Evolutionary conservation across 225 moss, liverwort and hornwort species (phyloP).

Genomic region (Rhytidiadelphus loreus): DNA sequence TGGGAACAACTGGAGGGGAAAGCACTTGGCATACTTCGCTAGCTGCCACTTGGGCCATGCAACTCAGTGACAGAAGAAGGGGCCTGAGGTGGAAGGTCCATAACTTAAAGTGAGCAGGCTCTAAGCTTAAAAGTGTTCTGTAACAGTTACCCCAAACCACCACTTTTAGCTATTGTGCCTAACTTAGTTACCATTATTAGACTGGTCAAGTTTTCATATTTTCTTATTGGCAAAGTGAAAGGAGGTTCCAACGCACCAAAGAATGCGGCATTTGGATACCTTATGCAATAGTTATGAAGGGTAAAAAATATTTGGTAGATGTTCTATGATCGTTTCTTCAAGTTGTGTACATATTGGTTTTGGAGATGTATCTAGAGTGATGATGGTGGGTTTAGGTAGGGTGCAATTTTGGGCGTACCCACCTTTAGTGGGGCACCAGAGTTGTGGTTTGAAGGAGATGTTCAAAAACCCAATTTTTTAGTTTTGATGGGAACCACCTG

Average conservation of each 20-base stretch:
- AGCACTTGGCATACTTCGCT: neutral
- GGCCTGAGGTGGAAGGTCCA: neutral
- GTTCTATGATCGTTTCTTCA: neutral
- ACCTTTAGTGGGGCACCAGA: accelerated
- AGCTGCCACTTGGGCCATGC: constrained; percentile 14
- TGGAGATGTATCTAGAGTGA: neutral
- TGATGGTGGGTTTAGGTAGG: neutral
- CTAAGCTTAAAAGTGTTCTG: too few species aligned
- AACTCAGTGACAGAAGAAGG: neutral
- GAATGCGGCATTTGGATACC: accelerated
- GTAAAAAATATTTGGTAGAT: neutral
- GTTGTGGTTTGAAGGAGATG: neutral
- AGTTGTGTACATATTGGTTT: neutral
- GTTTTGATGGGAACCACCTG: neutral
- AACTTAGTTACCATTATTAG: neutral
- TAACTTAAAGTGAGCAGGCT: neutral
- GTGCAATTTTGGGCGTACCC: neutral
- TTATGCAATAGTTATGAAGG: neutral
- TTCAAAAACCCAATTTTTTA: neutral
- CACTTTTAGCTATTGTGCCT: neutral
- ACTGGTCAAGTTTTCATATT: neutral
- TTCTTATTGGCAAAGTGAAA: neutral
- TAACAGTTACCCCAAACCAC: neutral
- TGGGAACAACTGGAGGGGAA: neutral
- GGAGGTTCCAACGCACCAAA: neutral